Percentiles rank a stretch among this genome's conserved stretches.
Evolutionary conservation across 1,284 basidiomycete genomes (phyloP).

Genomic region (Farysia itapuensis): DNA sequence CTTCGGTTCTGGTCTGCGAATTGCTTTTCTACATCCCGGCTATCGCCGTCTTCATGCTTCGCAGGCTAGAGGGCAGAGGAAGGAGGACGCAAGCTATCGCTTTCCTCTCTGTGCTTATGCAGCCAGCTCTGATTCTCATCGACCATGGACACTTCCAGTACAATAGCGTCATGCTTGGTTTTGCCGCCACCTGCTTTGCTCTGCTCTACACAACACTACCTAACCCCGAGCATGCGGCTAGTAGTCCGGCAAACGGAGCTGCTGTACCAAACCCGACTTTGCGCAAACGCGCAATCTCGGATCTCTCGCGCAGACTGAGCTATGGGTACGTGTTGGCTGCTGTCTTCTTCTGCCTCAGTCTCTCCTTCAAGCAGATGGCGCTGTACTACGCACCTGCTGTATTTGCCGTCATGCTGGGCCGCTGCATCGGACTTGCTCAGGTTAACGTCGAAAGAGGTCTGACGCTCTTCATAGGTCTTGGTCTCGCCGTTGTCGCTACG

Average conservation of each 20-base stretch:
- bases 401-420: conserved; percentile 57
- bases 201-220: conserved; percentile 51
- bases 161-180: conserved; percentile 59
- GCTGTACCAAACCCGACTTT: not conserved
- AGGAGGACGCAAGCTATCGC: conserved; percentile 49
- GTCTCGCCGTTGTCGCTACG: conserved; percentile 62
- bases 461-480: conserved; percentile 72
- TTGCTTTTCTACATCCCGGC: conserved; percentile 75
- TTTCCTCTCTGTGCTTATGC: conserved; percentile 68
- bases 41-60: conserved; percentile 40
- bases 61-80: conserved; percentile 48
- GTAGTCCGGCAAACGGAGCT: conserved; percentile 1
- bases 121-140: conserved; percentile 79
- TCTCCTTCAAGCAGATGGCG: conserved; percentile 94
- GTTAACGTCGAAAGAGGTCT: conserved; percentile 68
- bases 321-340: conserved; percentile 71
- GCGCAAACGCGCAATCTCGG: conserved; percentile 22
- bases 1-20: conserved; percentile 73
- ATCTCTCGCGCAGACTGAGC: conserved; percentile 50
- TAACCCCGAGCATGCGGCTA: conserved; percentile 37
- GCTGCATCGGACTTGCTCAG: conserved; percentile 75
- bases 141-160: conserved; percentile 89
- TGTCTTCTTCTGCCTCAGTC: conserved; percentile 76
- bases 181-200: conserved; percentile 44
- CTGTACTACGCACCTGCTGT: conserved; percentile 85